Percentiles rank a stretch among this genome's conserved stretches.
These are phyloP conservation scores for Spergularia azorica DNA, from an alignment of 179 eudicot species.

Conservation along the genomic window DNA sequence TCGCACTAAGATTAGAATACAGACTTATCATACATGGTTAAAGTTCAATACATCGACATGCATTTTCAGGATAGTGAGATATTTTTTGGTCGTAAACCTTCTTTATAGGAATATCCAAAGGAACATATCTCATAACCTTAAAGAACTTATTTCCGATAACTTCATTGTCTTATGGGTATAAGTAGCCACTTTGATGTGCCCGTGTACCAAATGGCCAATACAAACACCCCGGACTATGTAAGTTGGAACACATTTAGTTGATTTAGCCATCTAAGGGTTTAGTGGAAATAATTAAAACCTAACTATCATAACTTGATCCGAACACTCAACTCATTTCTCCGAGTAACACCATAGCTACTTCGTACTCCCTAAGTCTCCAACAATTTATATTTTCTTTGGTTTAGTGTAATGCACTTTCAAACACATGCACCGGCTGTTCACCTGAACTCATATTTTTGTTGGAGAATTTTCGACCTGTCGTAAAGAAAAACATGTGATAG, in stretches of 20 bases:
- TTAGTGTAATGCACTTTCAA: too few relatives aligned
- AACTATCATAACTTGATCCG: not conserved
- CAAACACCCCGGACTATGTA: not conserved
- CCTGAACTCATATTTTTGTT: too few relatives aligned
- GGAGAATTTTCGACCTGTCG: too few relatives aligned
- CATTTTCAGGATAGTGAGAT: not conserved
- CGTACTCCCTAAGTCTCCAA: constrained; percentile 1
- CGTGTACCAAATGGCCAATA: not conserved
- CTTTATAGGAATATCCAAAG: constrained; percentile 10
- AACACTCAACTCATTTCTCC: not conserved
- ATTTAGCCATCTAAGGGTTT: not conserved
- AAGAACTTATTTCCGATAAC: not conserved
- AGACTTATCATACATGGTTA: not conserved
- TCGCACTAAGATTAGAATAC: not conserved
- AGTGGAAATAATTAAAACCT: not conserved
- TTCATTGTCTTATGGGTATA: not conserved
- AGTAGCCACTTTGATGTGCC: not conserved
- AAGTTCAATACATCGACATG: constrained; percentile 17
- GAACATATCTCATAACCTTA: constrained; percentile 11
- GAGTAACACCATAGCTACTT: not conserved
- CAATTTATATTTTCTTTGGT: too few relatives aligned
- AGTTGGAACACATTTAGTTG: not conserved
- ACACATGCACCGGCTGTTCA: too few relatives aligned
- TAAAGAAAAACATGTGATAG: too few relatives aligned
- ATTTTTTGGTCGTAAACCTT: constrained; percentile 8